Evolutionary conservation across 2,329 filamentous ascomycete genomes (phyloP).

Genomic region (Alternaria sp.): DNA sequence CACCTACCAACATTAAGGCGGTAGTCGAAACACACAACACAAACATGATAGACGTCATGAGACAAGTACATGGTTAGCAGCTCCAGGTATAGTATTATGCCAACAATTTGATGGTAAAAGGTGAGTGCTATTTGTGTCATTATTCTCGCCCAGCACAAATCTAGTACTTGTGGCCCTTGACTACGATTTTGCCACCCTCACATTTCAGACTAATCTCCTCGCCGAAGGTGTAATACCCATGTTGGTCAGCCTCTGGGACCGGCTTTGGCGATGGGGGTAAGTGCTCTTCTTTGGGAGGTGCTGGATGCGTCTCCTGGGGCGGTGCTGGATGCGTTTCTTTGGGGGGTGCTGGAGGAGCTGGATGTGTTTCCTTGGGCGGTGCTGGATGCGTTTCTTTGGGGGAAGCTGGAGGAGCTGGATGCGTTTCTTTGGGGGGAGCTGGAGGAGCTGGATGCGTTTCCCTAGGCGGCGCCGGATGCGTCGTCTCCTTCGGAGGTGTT

Average conservation of each 20-base stretch:
- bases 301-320: too few species aligned
- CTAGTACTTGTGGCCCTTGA: slow-evolving; percentile 9
- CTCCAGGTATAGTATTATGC: not conserved
- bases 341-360: too few species aligned
- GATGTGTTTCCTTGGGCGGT: too few species aligned
- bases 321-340: too few species aligned
- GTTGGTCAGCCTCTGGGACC: not conserved
- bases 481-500: too few species aligned
- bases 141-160: not conserved
- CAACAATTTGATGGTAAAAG: not conserved
- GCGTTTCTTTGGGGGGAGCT: too few species aligned
- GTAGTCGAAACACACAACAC: not conserved
- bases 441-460: too few species aligned
- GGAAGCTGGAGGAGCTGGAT: too few species aligned
- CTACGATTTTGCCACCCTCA: slow-evolving; percentile 16
- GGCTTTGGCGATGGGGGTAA: not conserved
- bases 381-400: too few species aligned
- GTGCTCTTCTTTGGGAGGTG: not conserved
- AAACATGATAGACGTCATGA: not conserved
- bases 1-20: not conserved
- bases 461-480: too few species aligned
- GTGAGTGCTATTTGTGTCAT: not conserved
- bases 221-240: slow-evolving; percentile 13
- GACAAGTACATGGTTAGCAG: not conserved
- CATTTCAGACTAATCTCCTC: slow-evolving; percentile 22